Conservation (phyloP, 148 eudicot genomes). For the Diospyros lotus region DNA sequence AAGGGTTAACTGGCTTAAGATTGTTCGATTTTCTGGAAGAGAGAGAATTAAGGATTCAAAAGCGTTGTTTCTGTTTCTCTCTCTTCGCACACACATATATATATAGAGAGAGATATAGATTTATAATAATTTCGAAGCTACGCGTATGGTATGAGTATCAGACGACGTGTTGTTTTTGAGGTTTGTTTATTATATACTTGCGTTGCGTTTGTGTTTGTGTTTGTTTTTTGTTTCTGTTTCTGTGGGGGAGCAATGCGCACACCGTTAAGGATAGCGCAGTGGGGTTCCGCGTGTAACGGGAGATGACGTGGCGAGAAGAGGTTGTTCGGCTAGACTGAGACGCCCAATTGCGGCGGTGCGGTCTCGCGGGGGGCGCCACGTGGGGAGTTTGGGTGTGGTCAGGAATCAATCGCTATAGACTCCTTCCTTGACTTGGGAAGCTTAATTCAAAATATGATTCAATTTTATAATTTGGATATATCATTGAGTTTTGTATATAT, state of each 20-base stretch:
- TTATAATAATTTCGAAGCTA: too few relatives aligned
- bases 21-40: not conserved
- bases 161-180: too few relatives aligned
- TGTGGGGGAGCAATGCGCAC: not conserved
- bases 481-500: too few relatives aligned
- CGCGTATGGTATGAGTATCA: not conserved
- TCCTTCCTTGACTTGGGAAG: too few relatives aligned
- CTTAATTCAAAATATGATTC: too few relatives aligned
- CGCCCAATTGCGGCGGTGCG: constrained; percentile 16
- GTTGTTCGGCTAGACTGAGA: too few relatives aligned
- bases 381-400: too few relatives aligned
- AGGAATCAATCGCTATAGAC: too few relatives aligned
- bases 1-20: not conserved
- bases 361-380: constrained; percentile 7
- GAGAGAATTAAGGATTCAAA: not conserved
- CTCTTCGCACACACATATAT: not conserved
- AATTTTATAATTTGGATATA: too few relatives aligned
- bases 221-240: not conserved
- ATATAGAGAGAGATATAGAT: too few relatives aligned
- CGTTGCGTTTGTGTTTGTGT: not conserved
- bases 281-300: too few relatives aligned
- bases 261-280: constrained; percentile 1
- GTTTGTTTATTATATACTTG: not conserved
- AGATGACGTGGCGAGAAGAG: too few relatives aligned
- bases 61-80: not conserved